Base-by-base conservation (phyloP, 2,329 filamentous ascomycete genomes). In the Colletotrichum karsti region DNA sequence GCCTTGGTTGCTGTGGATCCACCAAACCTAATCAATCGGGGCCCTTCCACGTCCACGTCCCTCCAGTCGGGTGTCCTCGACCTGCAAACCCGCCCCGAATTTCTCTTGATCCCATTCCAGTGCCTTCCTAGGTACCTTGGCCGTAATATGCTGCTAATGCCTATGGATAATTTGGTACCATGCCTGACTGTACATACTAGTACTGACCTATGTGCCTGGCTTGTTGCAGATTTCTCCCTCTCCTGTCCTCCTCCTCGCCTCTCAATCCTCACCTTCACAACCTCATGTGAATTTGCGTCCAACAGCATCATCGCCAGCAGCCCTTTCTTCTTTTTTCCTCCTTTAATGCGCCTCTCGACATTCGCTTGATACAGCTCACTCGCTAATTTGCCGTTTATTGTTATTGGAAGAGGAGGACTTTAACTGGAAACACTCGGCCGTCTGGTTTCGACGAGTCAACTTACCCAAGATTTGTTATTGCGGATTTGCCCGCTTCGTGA, bases 231-330 rank as follows among this genome's bases (percentile, higher is more conserved):
- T 7, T 51, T 51, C 46, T 57, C 33, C 37, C 46, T 48, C 41
- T 39, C 28, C 18, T 35, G 39, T 35, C 51, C 51, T 33, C 26
- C 53, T 41, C 28, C 30, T 44, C 56, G 46, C 46, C 46, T 33
- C 15, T 51, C 9, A 46, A 41, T 42, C 18, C 18, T 30, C 22
- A 26, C 56, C 46, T 54, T 18, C 60, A 26, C 35, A 55, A 46
- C 22, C 46, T 55, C 22, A 62, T 54, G 46, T 55, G 64, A 65
- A 35, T n/a, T 68, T 68, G 64, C 72, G 69, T 73, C 72, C 61
- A 54, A 46, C 55, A 58, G 62, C 57, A 66, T 54, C 54, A 60
- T 44, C 41, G 26, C 13, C 53, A 59, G 56, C 35, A n/a, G 48
- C 48, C 50, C n/a, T 51, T 60, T 57, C 15, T 28, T 18, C 53